These are phyloP conservation scores for Epichloe scottii DNA, from an alignment of 2,329 filamentous ascomycete genomes.

Conservation along the genomic window DNA sequence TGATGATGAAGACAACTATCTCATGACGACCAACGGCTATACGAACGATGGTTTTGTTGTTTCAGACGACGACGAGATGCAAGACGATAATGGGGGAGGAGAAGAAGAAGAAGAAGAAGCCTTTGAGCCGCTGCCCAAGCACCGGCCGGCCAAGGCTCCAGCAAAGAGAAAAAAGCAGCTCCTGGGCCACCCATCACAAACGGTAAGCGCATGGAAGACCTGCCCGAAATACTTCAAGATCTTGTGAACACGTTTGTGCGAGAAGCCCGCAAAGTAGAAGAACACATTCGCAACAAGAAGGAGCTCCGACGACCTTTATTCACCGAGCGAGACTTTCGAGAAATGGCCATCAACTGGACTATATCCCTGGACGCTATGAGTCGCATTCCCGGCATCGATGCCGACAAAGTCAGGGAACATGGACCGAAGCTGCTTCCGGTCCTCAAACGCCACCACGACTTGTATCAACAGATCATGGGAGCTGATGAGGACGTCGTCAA, in stretches of 20 bases:
- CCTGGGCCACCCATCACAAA: slow-evolving; percentile 45
- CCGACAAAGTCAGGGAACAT: slow-evolving; percentile 47
- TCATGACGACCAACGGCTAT: slow-evolving; percentile 34
- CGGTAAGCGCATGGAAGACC: slow-evolving; percentile 38
- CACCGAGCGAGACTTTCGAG: slow-evolving; percentile 53
- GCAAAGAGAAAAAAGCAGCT: slow-evolving; percentile 7
- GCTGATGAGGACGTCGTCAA: slow-evolving; percentile 10
- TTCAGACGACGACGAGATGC: slow-evolving; percentile 21
- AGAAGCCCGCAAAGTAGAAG: slow-evolving; percentile 47
- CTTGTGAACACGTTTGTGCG: slow-evolving; percentile 53
- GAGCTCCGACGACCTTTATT: slow-evolving; percentile 49
- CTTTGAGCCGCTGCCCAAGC: slow-evolving; percentile 31
- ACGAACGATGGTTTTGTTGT: slow-evolving; percentile 37
- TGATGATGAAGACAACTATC: slow-evolving; percentile 25
- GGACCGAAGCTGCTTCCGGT: slow-evolving; percentile 49
- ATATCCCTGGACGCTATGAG: slow-evolving; percentile 48
- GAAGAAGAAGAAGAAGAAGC: slow-evolving; percentile 27
- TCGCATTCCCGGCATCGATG: slow-evolving; percentile 48
- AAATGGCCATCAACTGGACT: slow-evolving; percentile 63
- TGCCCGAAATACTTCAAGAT: slow-evolving; percentile 48
- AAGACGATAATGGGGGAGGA: slow-evolving; percentile 20
- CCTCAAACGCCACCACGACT: slow-evolving; percentile 33
- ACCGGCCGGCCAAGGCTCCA: slow-evolving; percentile 24
- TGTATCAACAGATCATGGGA: slow-evolving; percentile 40
- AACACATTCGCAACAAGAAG: slow-evolving; percentile 47